These are phyloP conservation scores for Karstenula rhodostoma DNA, from an alignment of 2,329 filamentous ascomycete species.

Conservation along the genomic window DNA sequence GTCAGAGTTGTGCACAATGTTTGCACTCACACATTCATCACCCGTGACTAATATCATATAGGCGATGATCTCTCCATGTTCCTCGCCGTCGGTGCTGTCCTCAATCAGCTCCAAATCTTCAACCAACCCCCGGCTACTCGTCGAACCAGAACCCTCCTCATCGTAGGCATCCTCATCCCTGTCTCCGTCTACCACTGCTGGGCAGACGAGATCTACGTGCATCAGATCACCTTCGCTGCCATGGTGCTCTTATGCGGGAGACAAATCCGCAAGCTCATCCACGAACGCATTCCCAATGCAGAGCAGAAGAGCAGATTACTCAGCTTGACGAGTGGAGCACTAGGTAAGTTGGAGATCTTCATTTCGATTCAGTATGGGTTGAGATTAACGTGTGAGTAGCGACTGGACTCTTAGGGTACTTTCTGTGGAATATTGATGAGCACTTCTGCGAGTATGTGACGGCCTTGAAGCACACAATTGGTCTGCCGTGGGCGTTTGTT, in stretches of 20 bases:
- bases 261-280: constrained; percentile 39
- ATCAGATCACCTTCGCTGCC: constrained; percentile 51
- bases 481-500: constrained; percentile 64
- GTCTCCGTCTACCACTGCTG: constrained; percentile 48
- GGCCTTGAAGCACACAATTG: constrained; percentile 54
- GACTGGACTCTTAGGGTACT: constrained; percentile 59
- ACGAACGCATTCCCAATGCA: constrained; percentile 33
- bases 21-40: neutral
- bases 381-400: constrained; percentile 28
- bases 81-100: constrained; percentile 60
- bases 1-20: constrained; percentile 3
- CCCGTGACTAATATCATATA: constrained; percentile 6
- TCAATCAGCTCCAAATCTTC: constrained; percentile 60
- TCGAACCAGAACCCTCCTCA: constrained; percentile 32
- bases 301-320: constrained; percentile 32
- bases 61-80: constrained; percentile 69
- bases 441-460: constrained; percentile 61
- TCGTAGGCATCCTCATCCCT: constrained; percentile 42
- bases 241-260: constrained; percentile 52
- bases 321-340: constrained; percentile 38
- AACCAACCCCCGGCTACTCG: constrained; percentile 38
- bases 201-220: constrained; percentile 50
- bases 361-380: neutral
- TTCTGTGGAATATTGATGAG: constrained; percentile 66
- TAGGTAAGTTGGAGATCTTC: constrained; percentile 26